Evolutionary conservation across 805 yeast genomes (phyloP).

Genomic region (Candida taoyuanica): DNA sequence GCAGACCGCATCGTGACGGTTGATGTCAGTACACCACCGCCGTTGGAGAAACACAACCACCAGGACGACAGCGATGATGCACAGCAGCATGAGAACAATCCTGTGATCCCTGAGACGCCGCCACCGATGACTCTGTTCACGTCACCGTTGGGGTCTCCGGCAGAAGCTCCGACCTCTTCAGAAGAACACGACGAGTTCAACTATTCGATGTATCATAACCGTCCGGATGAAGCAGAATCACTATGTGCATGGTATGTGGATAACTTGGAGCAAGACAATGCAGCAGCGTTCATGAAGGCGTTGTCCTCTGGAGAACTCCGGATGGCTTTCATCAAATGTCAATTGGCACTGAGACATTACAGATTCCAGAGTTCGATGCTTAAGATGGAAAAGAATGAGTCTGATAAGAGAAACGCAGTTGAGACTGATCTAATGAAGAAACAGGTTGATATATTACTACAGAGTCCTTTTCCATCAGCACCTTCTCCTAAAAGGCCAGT

Average conservation of each 20-base stretch:
- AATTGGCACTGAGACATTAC: constrained; percentile 17
- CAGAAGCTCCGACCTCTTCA: background rate
- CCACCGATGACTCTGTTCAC: background rate
- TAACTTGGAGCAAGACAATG: constrained; percentile 3
- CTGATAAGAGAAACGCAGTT: constrained; percentile 18
- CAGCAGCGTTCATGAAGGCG: background rate
- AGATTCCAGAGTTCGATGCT: constrained; percentile 20
- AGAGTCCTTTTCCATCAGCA: constrained; percentile 16
- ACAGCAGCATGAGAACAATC: background rate
- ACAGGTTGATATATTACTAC: constrained; percentile 20
- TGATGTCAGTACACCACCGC: constrained; percentile 3
- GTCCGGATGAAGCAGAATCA: constrained; percentile 9
- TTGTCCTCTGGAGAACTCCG: constrained; percentile 4
- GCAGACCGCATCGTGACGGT: constrained; percentile 5
- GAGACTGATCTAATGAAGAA: constrained; percentile 22
- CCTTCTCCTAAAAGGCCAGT: background rate
- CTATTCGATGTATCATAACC: constrained; percentile 5
- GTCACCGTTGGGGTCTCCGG: constrained; percentile 4
- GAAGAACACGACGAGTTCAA: constrained; percentile 5
- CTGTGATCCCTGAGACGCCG: background rate
- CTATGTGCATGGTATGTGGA: constrained; percentile 5
- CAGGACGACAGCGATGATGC: background rate
- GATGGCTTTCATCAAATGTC: constrained; percentile 11
- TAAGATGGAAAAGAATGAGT: constrained; percentile 20
- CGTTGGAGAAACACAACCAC: constrained; percentile 2